Percentiles rank a stretch among this genome's conserved stretches.
Evolutionary conservation across 208 protist species (phyloP).

Genomic region (Trypanosoma melophagium): DNA sequence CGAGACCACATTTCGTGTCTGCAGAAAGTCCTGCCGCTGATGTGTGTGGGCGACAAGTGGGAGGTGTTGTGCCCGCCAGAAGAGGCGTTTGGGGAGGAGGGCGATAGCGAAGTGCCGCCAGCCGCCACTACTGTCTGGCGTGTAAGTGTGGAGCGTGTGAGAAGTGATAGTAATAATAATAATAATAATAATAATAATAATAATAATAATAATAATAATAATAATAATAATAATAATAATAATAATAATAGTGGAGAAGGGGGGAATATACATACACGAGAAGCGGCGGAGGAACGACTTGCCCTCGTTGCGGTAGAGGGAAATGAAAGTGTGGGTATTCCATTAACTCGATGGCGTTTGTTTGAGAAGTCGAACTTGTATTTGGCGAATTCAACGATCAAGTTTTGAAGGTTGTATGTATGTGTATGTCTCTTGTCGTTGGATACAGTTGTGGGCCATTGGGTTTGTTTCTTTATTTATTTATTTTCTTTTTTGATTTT

Average conservation of each 20-base stretch:
- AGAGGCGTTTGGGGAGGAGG: slow-evolving; percentile 1
- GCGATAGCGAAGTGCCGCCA: slow-evolving; percentile 6
- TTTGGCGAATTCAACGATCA: too few species aligned
- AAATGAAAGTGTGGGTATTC: too few species aligned
- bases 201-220: background rate
- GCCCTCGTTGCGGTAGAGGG: too few species aligned
- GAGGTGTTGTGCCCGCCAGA: slow-evolving; percentile 40
- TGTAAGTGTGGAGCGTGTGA: slow-evolving; percentile 7
- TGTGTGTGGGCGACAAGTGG: slow-evolving; percentile 48
- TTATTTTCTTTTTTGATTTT: too few species aligned
- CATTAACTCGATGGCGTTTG: too few species aligned
- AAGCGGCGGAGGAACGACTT: background rate
- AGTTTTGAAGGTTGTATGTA: too few species aligned
- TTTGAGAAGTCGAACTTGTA: too few species aligned
- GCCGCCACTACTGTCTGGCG: slow-evolving; percentile 18
- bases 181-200: slow-evolving; percentile 1
- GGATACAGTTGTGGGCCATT: too few species aligned
- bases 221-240: too few species aligned
- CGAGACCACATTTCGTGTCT: slow-evolving; percentile 28
- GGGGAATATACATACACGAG: background rate
- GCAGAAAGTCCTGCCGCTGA: slow-evolving; percentile 26
- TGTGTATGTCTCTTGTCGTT: too few species aligned
- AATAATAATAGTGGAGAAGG: too few species aligned
- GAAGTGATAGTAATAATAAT: background rate
- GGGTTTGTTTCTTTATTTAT: too few species aligned